Conservation (phyloP, 2,329 filamentous ascomycete genomes). For the Ascochyta viciae-villosae region DNA sequence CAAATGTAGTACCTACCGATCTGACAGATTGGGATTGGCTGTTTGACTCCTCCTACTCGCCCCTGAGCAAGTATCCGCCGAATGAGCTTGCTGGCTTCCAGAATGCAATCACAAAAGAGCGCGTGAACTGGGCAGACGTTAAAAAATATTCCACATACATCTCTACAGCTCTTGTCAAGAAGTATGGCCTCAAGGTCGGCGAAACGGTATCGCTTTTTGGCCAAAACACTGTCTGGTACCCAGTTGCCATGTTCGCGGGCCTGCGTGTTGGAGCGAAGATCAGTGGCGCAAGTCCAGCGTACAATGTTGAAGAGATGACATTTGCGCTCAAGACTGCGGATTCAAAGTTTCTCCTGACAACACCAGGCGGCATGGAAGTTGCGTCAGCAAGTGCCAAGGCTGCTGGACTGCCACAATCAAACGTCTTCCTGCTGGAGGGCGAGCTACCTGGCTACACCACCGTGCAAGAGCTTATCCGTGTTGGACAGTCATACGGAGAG, state of each 20-base stretch:
- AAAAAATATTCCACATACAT: conserved; percentile 65
- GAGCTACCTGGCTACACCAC: conserved; percentile 58
- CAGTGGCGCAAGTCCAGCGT: conserved; percentile 69
- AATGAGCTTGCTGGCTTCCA: conserved; percentile 60
- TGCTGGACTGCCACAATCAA: conserved; percentile 60
- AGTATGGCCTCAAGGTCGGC: conserved; percentile 61
- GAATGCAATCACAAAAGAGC: conserved; percentile 66
- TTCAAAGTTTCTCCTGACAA: conserved; percentile 65
- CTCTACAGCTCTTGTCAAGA: conserved; percentile 65
- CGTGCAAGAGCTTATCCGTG: conserved; percentile 55
- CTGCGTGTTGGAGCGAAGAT: conserved; percentile 64
- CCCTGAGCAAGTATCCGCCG: conserved; percentile 51
- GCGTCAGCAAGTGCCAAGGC: conserved; percentile 62
- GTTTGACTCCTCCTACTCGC: conserved; percentile 64
- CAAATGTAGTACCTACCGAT: conserved; percentile 57
- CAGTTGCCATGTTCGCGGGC: conserved; percentile 66
- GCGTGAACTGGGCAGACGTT: conserved; percentile 64
- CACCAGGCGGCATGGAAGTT: conserved; percentile 62
- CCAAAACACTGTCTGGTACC: conserved; percentile 72
- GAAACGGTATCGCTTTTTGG: conserved; percentile 68
- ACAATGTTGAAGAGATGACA: conserved; percentile 72
- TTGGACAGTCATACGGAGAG: conserved; percentile 53
- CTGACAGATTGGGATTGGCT: conserved; percentile 68
- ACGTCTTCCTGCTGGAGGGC: conserved; percentile 65
- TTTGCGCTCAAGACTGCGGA: conserved; percentile 67